Evolutionary conservation across 352 stramenopile genomes (phyloP).

Genomic region (Globisporangium barbulae): DNA sequence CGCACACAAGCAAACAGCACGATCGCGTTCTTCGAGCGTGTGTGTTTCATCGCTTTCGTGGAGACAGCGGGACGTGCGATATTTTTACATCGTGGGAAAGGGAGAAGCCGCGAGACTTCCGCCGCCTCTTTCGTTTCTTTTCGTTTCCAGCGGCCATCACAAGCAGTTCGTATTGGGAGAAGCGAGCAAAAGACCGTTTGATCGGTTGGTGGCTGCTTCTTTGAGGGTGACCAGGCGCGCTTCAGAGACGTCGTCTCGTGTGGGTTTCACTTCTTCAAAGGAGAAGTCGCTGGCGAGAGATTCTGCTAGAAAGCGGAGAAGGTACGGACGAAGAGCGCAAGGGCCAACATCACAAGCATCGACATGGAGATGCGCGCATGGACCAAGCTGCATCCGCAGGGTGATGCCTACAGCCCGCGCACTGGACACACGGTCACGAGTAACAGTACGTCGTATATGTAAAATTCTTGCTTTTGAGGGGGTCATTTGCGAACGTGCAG

Average conservation of each 20-base stretch:
- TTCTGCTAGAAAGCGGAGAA: background rate
- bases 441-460: slow-evolving; percentile 33
- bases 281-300: background rate
- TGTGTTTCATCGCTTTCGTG: slow-evolving; percentile 5
- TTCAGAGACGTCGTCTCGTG: background rate
- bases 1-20: background rate
- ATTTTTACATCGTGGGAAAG: slow-evolving; percentile 11
- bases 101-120: background rate
- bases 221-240: background rate
- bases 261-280: slow-evolving; percentile 9
- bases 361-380: slow-evolving; percentile 68
- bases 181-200: background rate
- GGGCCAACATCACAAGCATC: slow-evolving; percentile 14
- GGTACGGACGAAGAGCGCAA: background rate
- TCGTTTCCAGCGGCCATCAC: background rate
- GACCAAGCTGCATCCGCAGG: slow-evolving; percentile 68
- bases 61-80: background rate
- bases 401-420: slow-evolving; percentile 79
- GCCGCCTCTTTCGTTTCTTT: slow-evolving; percentile 6
- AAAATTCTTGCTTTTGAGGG: background rate
- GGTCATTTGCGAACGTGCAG: background rate
- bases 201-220: background rate
- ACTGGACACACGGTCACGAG: slow-evolving; percentile 84
- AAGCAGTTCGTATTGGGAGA: background rate
- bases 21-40: slow-evolving; percentile 2